phyloP scores from a whole-genome alignment of 1,284 basidiomycete species.

The Kalmanozyma brasiliensis region DNA sequence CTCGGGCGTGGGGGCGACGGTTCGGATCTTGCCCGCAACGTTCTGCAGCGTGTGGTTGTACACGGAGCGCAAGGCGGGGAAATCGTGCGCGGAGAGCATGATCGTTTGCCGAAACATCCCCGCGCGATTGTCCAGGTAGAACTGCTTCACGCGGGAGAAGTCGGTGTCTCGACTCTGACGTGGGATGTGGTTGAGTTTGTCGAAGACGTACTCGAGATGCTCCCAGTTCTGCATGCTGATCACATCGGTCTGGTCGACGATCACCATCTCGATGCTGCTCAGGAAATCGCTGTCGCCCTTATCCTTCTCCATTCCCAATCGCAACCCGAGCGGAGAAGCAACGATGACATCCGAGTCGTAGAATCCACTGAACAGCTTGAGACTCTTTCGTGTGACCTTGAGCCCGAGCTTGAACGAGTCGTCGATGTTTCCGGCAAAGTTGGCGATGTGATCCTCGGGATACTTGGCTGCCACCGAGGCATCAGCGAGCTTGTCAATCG shows the following conservation, averaged over 20 bases:
- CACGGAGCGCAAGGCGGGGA: constrained; percentile 83
- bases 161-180: constrained; percentile 92
- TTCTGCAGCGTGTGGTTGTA: constrained; percentile 82
- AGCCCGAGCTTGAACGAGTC: constrained; percentile 93
- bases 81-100: constrained; percentile 87
- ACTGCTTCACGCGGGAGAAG: constrained; percentile 95
- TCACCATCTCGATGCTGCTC: constrained; percentile 89
- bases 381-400: constrained; percentile 88
- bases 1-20: constrained; percentile 12
- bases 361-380: constrained; percentile 88
- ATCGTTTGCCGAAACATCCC: constrained; percentile 84
- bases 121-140: constrained; percentile 93
- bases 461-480: constrained; percentile 74
- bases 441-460: constrained; percentile 89
- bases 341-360: constrained; percentile 91
- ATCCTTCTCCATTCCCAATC: constrained; percentile 93
- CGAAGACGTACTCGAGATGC: constrained; percentile 89
- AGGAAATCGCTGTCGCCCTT: constrained; percentile 82
- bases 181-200: constrained; percentile 85
- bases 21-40: constrained; percentile 79
- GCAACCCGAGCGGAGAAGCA: constrained; percentile 89
- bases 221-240: constrained; percentile 99
- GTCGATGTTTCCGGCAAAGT: constrained; percentile 95
- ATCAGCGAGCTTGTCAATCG: constrained; percentile 81
- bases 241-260: constrained; percentile 93